These are phyloP conservation scores for Pyropia yezoensis DNA, from an alignment of 23 red algal species.

Conservation along the genomic window DNA sequence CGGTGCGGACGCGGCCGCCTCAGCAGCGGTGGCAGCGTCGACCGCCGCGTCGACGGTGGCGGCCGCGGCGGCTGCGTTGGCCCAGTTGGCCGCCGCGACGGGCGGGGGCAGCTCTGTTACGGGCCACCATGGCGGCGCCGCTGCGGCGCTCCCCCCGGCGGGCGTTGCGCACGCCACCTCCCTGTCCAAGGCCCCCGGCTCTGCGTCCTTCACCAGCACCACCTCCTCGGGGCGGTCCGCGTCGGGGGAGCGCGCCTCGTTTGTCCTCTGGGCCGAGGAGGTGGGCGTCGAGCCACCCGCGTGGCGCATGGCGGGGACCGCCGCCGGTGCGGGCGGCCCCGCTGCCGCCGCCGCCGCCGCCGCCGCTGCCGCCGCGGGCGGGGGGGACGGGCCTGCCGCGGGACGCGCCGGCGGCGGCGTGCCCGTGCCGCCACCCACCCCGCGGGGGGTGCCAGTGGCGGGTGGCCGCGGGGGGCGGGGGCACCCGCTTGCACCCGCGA, in stretches of 20 bases:
- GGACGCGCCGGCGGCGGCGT: background rate
- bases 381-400: too few relatives aligned
- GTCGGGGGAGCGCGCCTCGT: constrained; percentile 19
- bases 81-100: too few relatives aligned
- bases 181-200: background rate
- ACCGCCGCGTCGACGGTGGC: too few relatives aligned
- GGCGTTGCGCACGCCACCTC: constrained; percentile 12
- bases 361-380: background rate
- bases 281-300: constrained; percentile 59
- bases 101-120: background rate
- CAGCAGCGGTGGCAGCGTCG: too few relatives aligned
- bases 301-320: constrained; percentile 26
- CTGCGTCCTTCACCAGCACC: too few relatives aligned
- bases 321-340: background rate
- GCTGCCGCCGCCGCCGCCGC: background rate
- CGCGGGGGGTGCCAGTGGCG: background rate
- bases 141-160: constrained; percentile 7
- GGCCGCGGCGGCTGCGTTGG: too few relatives aligned
- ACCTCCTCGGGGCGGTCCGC: background rate
- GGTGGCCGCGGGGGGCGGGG: background rate
- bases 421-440: background rate
- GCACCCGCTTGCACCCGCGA: background rate
- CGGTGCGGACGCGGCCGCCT: too few relatives aligned
- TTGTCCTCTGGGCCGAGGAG: constrained; percentile 33
- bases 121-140: background rate